Conservation (phyloP, 306 rosid genomes). For the Astragalus membranaceus region DNA sequence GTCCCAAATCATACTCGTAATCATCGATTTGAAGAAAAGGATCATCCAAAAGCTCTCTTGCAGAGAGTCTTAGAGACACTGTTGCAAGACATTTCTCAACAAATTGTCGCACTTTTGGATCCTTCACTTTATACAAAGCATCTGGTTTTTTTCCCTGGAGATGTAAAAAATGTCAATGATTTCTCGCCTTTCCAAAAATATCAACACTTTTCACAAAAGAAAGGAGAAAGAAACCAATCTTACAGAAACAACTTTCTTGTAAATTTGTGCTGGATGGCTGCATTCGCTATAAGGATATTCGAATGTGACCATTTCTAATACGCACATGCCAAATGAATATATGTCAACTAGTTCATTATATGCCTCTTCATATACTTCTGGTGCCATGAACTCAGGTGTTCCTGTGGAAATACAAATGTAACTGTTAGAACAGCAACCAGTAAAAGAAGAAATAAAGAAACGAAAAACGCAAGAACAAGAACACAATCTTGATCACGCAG, state of each 20-base stretch:
- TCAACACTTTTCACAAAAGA: background rate
- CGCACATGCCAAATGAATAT: conserved; percentile 95
- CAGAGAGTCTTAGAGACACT: conserved; percentile 68
- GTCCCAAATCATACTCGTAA: conserved; percentile 47
- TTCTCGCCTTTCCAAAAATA: conserved; percentile 18
- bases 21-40: conserved; percentile 68
- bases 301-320: conserved; percentile 91
- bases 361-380: conserved; percentile 88
- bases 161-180: conserved; percentile 20
- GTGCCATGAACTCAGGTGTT: conserved; percentile 99
- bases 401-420: conserved; percentile 35
- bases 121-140: conserved; percentile 79
- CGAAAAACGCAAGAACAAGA: too few species aligned
- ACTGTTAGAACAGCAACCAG: too few species aligned
- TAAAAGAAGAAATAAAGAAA: too few species aligned
- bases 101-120: conserved; percentile 69
- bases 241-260: conserved; percentile 95
- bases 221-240: conserved; percentile 35
- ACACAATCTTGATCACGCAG: too few species aligned
- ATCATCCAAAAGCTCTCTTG: conserved; percentile 80
- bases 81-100: conserved; percentile 92
- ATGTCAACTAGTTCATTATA: conserved; percentile 92
- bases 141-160: conserved; percentile 85
- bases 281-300: conserved; percentile 98
- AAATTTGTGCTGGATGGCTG: conserved; percentile 89